Evolutionary conservation across 75 land plant species (phyloP), one percentile per base, ranked within the genome.

Genomic region (Isoetes taiwanensis): DNA sequence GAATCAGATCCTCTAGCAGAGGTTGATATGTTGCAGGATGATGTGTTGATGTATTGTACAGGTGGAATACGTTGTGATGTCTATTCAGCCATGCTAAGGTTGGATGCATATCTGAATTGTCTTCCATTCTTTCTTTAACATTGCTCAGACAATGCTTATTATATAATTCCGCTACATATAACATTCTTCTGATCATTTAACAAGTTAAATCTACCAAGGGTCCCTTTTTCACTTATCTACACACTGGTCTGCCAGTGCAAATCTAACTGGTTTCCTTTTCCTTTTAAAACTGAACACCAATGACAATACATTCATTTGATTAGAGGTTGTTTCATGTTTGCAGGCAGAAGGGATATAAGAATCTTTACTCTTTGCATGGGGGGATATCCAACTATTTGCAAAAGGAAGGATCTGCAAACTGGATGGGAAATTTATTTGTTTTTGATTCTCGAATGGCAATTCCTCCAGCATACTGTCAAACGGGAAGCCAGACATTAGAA

Each of bases 31-130:
- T 80, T 74, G 43, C 62, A 63, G 4, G 80, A 75, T 0, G 80
- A 88, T 34, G 59, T 88, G 38, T 53, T 88, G 58, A 88, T 88
- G 95, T 88, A 88, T 56, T 88, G 95, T 54, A 88, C 85, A 14
- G 89, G 95, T 24, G 95, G 95, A 48, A 88, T 88, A 43, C 78
- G 89, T 0, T 88, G 95, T 65, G 95, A 88, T 70, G 82, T 88
- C 1, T 88, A 88, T 68, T 88, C 85, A 31, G 65, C 85, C 40
- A 80, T 88, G 30, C 73, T 88, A 29, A 80, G 89, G 95, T 84
- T 59, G 9, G 28, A 25, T 24, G 19, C 16, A 12, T n/a, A n/a
- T n/a, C n/a, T n/a, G n/a, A n/a, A n/a, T n/a, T n/a, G n/a, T n/a
- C n/a, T n/a, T n/a, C n/a, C n/a, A n/a, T n/a, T n/a, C n/a, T n/a